phyloP scores from a whole-genome alignment of 163 green algal genomes.

The Volvox carteri region DNA sequence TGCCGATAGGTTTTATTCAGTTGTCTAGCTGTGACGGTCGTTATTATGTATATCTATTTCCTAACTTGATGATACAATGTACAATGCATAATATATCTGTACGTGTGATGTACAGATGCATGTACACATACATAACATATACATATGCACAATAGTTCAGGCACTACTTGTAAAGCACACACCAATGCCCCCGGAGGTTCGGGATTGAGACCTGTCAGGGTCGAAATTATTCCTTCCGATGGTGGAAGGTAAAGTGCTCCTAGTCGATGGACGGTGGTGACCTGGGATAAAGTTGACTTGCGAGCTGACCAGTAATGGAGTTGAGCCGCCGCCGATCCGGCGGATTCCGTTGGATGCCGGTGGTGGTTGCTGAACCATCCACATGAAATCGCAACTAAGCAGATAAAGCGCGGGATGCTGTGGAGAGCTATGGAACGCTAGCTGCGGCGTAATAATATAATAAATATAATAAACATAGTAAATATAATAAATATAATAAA shows the following conservation, averaged over 20 bases:
- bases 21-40: not conserved
- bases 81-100: not conserved
- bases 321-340: no score
- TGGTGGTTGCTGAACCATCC: no score
- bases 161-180: not conserved
- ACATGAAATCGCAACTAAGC: no score
- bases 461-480: not conserved
- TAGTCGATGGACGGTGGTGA: no score
- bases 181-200: not conserved
- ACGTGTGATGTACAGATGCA: not conserved
- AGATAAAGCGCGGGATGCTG: no score
- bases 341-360: no score
- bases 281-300: no score
- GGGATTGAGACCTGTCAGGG: not conserved
- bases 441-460: not conserved
- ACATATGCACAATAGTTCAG: not conserved
- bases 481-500: not conserved
- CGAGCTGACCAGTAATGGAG: no score
- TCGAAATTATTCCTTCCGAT: not conserved
- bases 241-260: not conserved
- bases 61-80: not conserved
- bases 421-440: no score
- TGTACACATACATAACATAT: not conserved
- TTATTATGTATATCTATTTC: not conserved
- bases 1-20: no score